phyloP scores from a whole-genome alignment of 345 rosid species.

The Eucalyptus marginata region DNA sequence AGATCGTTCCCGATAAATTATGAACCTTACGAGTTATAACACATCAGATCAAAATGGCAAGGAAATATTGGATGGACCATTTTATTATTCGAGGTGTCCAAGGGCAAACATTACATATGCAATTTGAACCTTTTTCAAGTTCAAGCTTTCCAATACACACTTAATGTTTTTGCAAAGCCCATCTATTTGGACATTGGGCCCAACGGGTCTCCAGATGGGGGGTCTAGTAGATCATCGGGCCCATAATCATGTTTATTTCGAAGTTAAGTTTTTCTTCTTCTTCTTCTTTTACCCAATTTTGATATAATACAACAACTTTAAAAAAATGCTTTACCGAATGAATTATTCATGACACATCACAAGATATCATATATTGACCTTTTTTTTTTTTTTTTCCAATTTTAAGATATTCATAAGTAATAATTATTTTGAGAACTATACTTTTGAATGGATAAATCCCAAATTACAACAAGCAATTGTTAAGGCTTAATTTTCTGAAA shows the following conservation, averaged over 20 bases:
- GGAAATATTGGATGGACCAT: background rate
- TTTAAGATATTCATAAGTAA: background rate
- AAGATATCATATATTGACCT: background rate
- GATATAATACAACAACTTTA: background rate
- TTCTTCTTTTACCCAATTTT: background rate
- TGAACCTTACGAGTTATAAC: background rate
- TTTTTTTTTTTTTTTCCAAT: background rate
- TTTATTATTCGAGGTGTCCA: background rate
- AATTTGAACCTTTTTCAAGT: background rate
- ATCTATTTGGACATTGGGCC: background rate
- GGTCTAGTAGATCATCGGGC: background rate
- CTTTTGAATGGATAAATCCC: background rate
- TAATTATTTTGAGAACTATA: background rate
- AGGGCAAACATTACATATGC: background rate
- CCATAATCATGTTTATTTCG: background rate
- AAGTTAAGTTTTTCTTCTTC: background rate
- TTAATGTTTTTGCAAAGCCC: background rate
- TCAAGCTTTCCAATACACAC: background rate
- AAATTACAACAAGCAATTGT: background rate
- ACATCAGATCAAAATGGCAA: background rate
- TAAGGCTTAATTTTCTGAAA: rapidly evolving
- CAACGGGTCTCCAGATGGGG: background rate
- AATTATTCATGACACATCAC: background rate
- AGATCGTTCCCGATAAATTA: background rate
- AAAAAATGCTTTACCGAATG: background rate